Evolutionary conservation across 257 asterid species (phyloP), one percentile per base, ranked within the genome.

Genomic region (Echium plantagineum): DNA sequence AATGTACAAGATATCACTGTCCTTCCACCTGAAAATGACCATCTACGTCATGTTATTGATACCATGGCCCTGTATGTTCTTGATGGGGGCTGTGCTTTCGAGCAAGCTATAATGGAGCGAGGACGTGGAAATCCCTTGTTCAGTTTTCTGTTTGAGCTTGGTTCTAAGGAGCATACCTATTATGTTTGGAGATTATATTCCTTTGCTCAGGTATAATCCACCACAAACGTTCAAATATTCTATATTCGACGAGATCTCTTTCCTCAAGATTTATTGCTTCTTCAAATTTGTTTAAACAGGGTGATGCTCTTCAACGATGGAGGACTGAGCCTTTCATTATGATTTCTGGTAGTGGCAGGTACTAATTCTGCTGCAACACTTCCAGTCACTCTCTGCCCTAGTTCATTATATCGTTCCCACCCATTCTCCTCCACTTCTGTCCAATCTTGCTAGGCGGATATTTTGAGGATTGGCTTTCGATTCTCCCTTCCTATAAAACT

Each of bases 331-430:
- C 97, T 75, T 90, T 90, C 81, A 90, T 90, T 73, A 90, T 90
- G 97, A 87, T 87, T 58, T 81, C 97, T 67, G 96, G 96, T 65
- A 90, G 97, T 78, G 97, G 97, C 64, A 90, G 97, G 97, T 87
- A 78, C 61, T 59, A 42, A 12, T 42, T 42, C 49, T 42, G 17
- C 16, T 12, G 12, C 49, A 42, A 42, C 49, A 42, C 49, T 12
- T 42, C 17, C 49, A 42, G 49, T 42, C 49, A 42, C 49, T 42
- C n/a, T n/a, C 16, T 42, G 49, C 17, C 10, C 49, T 12, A 42
- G 2, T 42, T 42, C 49, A 12, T 42, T 13, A 17, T 42, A 42
- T 9, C 13, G 17, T 42, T 42, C 4, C 2, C 49, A 42, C 49
- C n/a, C 10, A 12, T 42, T 42, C 49, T 5, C 5, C 49, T 13